phyloP scores from a whole-genome alignment of 1,284 basidiomycete species.

The Cerioporus squamosus region DNA sequence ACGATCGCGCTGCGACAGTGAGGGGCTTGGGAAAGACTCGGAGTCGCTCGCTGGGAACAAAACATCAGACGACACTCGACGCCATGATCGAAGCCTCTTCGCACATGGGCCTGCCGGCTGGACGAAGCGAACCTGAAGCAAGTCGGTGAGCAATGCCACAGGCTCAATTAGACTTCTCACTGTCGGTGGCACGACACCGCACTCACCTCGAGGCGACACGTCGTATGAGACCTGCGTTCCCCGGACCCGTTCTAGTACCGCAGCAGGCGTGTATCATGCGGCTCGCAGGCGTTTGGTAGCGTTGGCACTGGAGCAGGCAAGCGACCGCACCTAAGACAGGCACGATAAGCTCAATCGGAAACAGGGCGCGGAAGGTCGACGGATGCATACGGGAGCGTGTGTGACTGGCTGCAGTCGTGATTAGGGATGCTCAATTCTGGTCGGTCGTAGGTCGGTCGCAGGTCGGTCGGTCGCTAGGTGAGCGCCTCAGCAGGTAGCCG shows the following conservation, averaged over 20 bases:
- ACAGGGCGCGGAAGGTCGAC: background rate
- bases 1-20: background rate
- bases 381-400: background rate
- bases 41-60: too few relatives aligned
- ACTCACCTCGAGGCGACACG: too few relatives aligned
- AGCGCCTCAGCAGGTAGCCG: too few relatives aligned
- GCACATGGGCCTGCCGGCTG: background rate
- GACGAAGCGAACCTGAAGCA: background rate
- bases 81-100: too few relatives aligned
- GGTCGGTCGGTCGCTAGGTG: too few relatives aligned
- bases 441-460: too few relatives aligned
- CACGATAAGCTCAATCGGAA: slow-evolving; percentile 1
- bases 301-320: background rate
- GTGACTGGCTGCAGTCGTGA: background rate
- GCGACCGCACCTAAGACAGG: background rate
- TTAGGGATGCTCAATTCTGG: too few relatives aligned
- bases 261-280: background rate
- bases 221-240: background rate
- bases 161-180: too few relatives aligned
- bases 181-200: background rate
- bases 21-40: background rate
- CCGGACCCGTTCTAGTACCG: background rate
- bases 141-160: too few relatives aligned
- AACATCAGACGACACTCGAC: too few relatives aligned
- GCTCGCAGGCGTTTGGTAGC: background rate